A percentile compares a stretch with the other conserved stretches of the same genome.
phyloP scores from a whole-genome alignment of 106 monocot species.

The Allium cepa region DNA sequence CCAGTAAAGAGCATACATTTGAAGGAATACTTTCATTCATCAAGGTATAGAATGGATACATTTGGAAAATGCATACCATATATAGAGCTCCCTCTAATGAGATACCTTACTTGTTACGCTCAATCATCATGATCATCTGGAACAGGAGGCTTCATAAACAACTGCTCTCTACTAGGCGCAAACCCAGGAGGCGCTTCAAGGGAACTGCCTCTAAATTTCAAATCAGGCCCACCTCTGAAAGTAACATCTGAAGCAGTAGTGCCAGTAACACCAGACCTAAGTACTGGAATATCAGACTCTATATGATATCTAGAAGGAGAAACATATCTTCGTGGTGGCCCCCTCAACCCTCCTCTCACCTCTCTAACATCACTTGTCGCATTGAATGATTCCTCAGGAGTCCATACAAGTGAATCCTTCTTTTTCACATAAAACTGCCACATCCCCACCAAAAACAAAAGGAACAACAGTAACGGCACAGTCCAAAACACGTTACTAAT shows the following conservation, averaged over 20 bases:
- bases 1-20: too few relatives aligned
- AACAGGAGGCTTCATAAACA: conserved; percentile 37
- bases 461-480: conserved; percentile 65
- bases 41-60: too few relatives aligned
- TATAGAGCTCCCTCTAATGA: neutral
- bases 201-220: conserved; percentile 54
- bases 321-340: conserved; percentile 46
- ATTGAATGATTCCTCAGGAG: conserved; percentile 64
- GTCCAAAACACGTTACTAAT: conserved; percentile 80
- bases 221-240: conserved; percentile 32
- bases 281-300: conserved; percentile 32
- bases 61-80: too few relatives aligned
- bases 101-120: conserved; percentile 2
- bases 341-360: conserved; percentile 43
- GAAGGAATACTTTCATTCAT: too few relatives aligned
- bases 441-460: conserved; percentile 63
- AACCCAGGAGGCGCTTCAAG: conserved; percentile 51
- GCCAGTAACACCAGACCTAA: conserved; percentile 7
- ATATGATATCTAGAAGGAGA: conserved; percentile 59
- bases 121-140: conserved; percentile 59
- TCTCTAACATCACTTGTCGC: conserved; percentile 34
- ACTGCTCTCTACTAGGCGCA: conserved; percentile 57
- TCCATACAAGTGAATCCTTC: conserved; percentile 72
- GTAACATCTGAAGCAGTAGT: conserved; percentile 35
- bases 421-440: conserved; percentile 97